phyloP scores from a whole-genome alignment of 305 asterid genomes.

The Withania somnifera region DNA sequence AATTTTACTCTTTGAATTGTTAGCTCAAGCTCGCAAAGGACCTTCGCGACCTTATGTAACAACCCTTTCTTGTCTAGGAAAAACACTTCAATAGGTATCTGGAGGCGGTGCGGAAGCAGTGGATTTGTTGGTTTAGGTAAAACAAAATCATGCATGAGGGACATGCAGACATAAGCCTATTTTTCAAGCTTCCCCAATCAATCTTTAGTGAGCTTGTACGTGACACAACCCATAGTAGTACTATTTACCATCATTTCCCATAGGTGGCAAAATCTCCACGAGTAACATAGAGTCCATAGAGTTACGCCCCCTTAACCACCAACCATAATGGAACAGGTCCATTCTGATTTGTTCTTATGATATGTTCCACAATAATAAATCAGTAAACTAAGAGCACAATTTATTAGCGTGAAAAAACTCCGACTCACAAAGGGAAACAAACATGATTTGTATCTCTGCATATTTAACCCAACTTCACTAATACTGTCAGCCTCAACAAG shows the following conservation, averaged over 20 bases:
- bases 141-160: conserved; percentile 27
- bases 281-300: too few relatives aligned
- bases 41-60: conserved; percentile 33
- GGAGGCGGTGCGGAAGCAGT: conserved; percentile 17
- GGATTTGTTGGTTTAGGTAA: conserved; percentile 23
- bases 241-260: conserved; percentile 43
- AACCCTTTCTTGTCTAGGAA: conserved; percentile 34
- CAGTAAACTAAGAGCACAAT: too few relatives aligned
- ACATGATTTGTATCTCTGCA: too few relatives aligned
- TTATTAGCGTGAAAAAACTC: too few relatives aligned
- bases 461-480: too few relatives aligned
- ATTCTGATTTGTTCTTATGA: too few relatives aligned
- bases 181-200: conserved; percentile 42
- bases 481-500: too few relatives aligned
- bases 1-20: conserved; percentile 41
- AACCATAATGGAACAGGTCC: too few relatives aligned
- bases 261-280: conserved; percentile 43
- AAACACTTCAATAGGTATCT: conserved; percentile 28
- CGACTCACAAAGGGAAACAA: too few relatives aligned
- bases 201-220: conserved; percentile 23
- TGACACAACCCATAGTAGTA: conserved; percentile 33
- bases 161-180: conserved; percentile 24
- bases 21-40: conserved; percentile 30
- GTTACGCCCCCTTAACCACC: too few relatives aligned
- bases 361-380: too few relatives aligned